A percentile compares a stretch with the other conserved stretches of the same genome.
phyloP scores from a whole-genome alignment of 805 yeast species.

The Ogataea angusta region DNA sequence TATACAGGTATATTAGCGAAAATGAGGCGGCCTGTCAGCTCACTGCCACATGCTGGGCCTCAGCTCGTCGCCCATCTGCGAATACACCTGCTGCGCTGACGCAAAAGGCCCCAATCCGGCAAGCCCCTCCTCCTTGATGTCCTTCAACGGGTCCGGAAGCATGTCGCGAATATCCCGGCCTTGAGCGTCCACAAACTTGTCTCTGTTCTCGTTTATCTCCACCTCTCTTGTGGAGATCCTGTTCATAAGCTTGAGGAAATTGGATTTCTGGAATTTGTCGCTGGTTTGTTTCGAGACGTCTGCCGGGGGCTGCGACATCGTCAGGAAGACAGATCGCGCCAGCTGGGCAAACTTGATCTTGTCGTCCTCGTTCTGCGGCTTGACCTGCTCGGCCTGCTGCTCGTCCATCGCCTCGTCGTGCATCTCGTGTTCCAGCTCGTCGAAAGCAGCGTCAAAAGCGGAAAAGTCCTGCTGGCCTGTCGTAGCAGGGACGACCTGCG shows the following conservation, averaged over 20 bases:
- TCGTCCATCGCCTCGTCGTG: conserved; percentile 2
- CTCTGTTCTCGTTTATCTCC: conserved; percentile 35
- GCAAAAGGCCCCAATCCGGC: conserved; percentile 21
- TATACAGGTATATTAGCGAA: not conserved
- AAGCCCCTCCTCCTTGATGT: conserved; percentile 23
- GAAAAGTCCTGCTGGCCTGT: not conserved
- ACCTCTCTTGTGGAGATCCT: conserved; percentile 38
- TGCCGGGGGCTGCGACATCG: conserved; percentile 35
- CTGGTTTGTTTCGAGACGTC: conserved; percentile 30
- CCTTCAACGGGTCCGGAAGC: conserved; percentile 29
- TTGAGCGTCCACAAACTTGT: conserved; percentile 34
- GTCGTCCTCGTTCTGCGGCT: conserved; percentile 26
- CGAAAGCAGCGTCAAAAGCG: conserved; percentile 29
- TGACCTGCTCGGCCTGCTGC: conserved; percentile 11
- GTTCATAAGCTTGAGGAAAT: conserved; percentile 41
- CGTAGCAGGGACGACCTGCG: not conserved
- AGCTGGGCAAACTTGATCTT: conserved; percentile 38
- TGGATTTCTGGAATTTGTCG: conserved; percentile 38
- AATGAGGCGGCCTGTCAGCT: not conserved
- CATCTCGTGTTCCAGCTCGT: conserved; percentile 28
- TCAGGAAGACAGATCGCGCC: conserved; percentile 36
- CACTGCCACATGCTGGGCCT: conserved; percentile 24
- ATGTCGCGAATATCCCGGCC: conserved; percentile 38
- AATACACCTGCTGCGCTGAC: conserved; percentile 23
- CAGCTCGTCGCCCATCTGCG: conserved; percentile 18